Evolutionary conservation across 805 yeast species (phyloP).

Genomic region (Lachancea mirantina): DNA sequence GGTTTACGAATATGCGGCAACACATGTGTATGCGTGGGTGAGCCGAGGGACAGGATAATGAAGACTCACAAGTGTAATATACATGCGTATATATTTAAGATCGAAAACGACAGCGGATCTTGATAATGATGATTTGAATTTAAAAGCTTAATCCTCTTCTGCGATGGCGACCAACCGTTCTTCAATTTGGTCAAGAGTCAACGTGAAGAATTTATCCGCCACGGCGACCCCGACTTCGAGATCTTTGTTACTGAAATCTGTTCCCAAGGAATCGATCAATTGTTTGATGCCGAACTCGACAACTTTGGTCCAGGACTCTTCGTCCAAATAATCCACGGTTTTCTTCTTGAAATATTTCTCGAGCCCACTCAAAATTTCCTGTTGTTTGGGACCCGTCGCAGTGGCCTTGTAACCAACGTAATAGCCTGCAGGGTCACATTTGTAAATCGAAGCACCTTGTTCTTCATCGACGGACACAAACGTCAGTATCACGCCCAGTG

Average conservation of each 20-base stretch:
- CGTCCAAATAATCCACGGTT: constrained; percentile 31
- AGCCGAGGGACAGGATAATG: background rate
- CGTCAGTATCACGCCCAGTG: constrained; percentile 89
- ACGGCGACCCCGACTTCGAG: constrained; percentile 89
- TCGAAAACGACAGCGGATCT: constrained; percentile 1
- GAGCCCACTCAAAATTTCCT: constrained; percentile 81
- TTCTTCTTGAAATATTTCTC: constrained; percentile 84
- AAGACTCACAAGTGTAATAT: background rate
- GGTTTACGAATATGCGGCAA: constrained; percentile 8
- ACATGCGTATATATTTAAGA: constrained; percentile 3
- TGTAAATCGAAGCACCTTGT: constrained; percentile 80
- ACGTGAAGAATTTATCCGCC: constrained; percentile 58
- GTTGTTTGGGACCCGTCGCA: constrained; percentile 96
- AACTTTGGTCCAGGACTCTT: constrained; percentile 80
- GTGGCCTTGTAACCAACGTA: constrained; percentile 86
- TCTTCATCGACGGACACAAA: constrained; percentile 85
- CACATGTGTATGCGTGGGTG: constrained; percentile 10
- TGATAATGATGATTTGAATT: background rate
- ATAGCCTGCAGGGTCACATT: constrained; percentile 97
- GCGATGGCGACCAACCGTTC: constrained; percentile 92
- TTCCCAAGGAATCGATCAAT: constrained; percentile 77
- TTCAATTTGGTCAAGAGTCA: constrained; percentile 84
- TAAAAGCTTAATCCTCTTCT: constrained; percentile 69
- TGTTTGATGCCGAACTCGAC: constrained; percentile 87
- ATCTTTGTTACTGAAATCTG: constrained; percentile 91